phyloP scores from a whole-genome alignment of 73 alveolate genomes.

The Symbiodinium pilosum region DNA sequence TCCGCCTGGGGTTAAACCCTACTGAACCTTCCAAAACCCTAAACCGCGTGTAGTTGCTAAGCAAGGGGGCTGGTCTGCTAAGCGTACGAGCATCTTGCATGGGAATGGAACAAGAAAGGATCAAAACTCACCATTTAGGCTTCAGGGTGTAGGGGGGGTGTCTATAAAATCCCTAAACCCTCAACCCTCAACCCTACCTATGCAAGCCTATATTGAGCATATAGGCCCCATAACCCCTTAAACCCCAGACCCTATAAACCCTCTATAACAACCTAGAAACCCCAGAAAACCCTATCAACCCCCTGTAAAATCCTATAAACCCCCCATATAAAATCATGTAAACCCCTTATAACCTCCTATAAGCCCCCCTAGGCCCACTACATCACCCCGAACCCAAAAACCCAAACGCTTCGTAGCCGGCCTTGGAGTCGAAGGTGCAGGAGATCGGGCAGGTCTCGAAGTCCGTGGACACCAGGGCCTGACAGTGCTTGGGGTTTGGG shows the following conservation, averaged over 20 bases:
- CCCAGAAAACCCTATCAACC: too few species aligned
- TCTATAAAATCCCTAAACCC: background rate
- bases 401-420: background rate
- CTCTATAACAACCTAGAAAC: too few species aligned
- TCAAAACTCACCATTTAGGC: background rate
- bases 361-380: background rate
- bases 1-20: too few species aligned
- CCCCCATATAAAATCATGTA: too few species aligned
- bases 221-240: too few species aligned
- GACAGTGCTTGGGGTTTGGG: too few species aligned
- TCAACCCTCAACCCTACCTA: too few species aligned
- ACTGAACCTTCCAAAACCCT: background rate
- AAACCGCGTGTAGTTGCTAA: background rate
- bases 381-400: background rate
- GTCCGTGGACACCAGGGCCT: constrained; percentile 30
- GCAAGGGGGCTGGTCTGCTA: background rate
- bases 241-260: too few species aligned
- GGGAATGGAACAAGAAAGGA: background rate
- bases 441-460: constrained; percentile 22
- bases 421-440: constrained; percentile 30
- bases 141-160: background rate
- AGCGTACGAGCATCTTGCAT: background rate
- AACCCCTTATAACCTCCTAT: background rate
- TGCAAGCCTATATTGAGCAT: too few species aligned
- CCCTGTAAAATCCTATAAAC: too few species aligned